Conservation (phyloP, 306 rosid genomes). For the Nissolia schottii region DNA sequence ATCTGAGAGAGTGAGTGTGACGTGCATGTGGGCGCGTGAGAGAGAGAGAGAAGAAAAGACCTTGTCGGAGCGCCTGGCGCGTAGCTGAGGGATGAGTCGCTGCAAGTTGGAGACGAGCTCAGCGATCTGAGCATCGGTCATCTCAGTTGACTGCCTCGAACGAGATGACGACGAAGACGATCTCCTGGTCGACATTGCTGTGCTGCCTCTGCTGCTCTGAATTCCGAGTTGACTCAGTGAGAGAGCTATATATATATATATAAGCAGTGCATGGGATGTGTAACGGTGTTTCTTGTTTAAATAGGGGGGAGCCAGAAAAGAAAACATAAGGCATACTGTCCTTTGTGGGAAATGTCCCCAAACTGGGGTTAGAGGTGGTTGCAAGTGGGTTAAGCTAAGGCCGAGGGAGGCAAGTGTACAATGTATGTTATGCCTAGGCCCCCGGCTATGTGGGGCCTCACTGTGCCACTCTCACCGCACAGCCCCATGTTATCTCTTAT, state of each 20-base stretch:
- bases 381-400: conserved; percentile 20
- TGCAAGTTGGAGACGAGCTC: conserved; percentile 69
- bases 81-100: conserved; percentile 70
- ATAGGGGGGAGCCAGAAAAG: conserved; percentile 20
- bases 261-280: no score
- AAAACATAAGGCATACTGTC: conserved; percentile 43
- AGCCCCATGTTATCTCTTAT: conserved; percentile 46
- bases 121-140: conserved; percentile 66
- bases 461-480: conserved; percentile 44
- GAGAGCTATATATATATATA: no score
- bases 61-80: conserved; percentile 49
- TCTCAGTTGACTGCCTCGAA: conserved; percentile 36
- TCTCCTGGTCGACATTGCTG: conserved; percentile 61
- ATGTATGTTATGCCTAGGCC: conserved; percentile 14
- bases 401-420: conserved; percentile 27
- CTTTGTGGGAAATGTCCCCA: conserved; percentile 34
- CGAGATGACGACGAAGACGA: conserved; percentile 19
- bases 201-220: no score
- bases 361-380: conserved; percentile 43
- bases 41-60: conserved; percentile 3
- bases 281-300: no score
- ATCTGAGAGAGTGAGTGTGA: background rate
- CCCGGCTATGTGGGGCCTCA: conserved; percentile 48
- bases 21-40: background rate
- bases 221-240: no score